Percentiles rank a stretch among this genome's conserved stretches.
Evolutionary conservation across 2,329 filamentous ascomycete genomes (phyloP).

Genomic region (Juglanconis sp.): DNA sequence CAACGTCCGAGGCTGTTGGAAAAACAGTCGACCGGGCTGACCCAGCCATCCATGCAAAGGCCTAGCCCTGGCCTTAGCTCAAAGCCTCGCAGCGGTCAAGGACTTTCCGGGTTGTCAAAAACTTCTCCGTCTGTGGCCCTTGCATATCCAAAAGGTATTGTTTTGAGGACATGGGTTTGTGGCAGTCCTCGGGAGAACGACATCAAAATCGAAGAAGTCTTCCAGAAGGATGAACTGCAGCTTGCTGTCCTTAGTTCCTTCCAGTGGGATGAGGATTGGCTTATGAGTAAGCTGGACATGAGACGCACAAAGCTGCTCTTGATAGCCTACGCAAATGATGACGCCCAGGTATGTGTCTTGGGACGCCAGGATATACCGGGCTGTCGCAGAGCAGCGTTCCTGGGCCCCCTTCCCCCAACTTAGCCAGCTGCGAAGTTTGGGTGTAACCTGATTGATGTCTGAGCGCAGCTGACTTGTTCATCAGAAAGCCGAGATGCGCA

Average conservation of each 20-base stretch:
- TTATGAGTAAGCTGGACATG: constrained; percentile 67
- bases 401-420: background rate
- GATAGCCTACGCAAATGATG: constrained; percentile 51
- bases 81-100: background rate
- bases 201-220: constrained; percentile 82
- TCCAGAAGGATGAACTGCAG: constrained; percentile 69
- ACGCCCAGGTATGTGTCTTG: constrained; percentile 45
- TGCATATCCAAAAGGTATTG: constrained; percentile 54
- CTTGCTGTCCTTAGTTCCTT: constrained; percentile 84
- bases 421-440: background rate
- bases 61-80: background rate
- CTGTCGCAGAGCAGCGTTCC: background rate
- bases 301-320: constrained; percentile 60
- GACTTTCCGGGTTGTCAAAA: background rate
- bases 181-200: constrained; percentile 63
- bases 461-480: constrained; percentile 4
- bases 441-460: background rate
- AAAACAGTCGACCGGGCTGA: background rate
- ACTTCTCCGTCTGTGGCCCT: constrained; percentile 21
- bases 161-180: constrained; percentile 78
- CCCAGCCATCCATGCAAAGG: background rate
- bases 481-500: constrained; percentile 47
- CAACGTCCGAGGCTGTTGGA: constrained; percentile 5
- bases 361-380: background rate
- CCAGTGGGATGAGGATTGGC: constrained; percentile 80